Evolutionary conservation across 2,329 filamentous ascomycete genomes (phyloP).

Genomic region (Rhynchosporium graminicola): DNA sequence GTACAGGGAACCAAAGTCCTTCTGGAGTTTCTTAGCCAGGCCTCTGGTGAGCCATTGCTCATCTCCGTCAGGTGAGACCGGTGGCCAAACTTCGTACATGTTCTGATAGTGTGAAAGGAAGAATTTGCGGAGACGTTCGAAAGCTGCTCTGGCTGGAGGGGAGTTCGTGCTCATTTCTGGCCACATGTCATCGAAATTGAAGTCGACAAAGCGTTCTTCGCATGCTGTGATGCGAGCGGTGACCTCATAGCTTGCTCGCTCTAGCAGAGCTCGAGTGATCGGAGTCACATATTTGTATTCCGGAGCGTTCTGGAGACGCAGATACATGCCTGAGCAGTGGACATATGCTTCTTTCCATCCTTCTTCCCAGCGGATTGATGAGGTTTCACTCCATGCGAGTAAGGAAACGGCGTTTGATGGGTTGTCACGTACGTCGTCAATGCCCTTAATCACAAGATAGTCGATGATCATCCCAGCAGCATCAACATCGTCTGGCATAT

Average conservation of each 20-base stretch:
- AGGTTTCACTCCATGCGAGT: constrained; percentile 66
- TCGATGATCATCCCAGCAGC: constrained; percentile 60
- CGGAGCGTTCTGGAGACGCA: constrained; percentile 49
- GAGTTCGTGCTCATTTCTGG: constrained; percentile 41
- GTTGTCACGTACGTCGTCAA: constrained; percentile 66
- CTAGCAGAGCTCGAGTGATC: constrained; percentile 63
- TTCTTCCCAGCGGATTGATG: constrained; percentile 60
- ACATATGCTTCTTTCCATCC: constrained; percentile 69
- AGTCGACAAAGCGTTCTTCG: constrained; percentile 60
- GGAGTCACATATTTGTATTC: constrained; percentile 62
- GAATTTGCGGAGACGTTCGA: constrained; percentile 62
- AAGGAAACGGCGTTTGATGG: constrained; percentile 60
- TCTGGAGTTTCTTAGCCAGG: constrained; percentile 58
- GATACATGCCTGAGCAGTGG: constrained; percentile 66
- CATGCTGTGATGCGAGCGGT: constrained; percentile 63
- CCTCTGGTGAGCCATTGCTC: constrained; percentile 63
- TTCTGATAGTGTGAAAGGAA: constrained; percentile 58
- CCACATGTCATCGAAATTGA: constrained; percentile 66
- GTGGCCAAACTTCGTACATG: constrained; percentile 64
- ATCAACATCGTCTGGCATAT: constrained; percentile 57
- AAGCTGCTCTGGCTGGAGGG: constrained; percentile 47
- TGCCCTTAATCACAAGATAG: constrained; percentile 58
- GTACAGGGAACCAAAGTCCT: constrained; percentile 68
- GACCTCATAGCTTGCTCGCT: constrained; percentile 61
- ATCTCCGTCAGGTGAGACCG: constrained; percentile 45